Percentiles rank a stretch among this genome's conserved stretches.
Conservation (phyloP, 305 asterid genomes). For the Plantago coronopus region DNA sequence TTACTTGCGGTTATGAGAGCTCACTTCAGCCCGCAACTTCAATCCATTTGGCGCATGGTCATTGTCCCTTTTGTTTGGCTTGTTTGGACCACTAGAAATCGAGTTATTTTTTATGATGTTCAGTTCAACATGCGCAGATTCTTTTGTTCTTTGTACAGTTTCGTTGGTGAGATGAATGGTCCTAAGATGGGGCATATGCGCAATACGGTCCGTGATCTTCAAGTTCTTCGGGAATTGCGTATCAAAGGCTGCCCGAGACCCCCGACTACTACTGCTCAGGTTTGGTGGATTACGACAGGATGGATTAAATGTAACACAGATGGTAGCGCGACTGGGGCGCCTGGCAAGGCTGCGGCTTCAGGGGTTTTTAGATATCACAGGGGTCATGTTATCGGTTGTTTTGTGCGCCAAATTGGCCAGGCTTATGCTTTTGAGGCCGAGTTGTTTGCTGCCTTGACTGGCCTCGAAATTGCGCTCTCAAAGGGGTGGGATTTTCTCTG, state of each 20-base stretch:
- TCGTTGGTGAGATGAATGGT: too few relatives aligned
- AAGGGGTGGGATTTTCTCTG: neutral
- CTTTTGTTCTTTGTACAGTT: too few relatives aligned
- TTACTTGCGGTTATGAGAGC: too few relatives aligned
- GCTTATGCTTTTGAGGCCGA: neutral
- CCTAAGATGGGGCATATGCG: too few relatives aligned
- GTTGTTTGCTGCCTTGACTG: neutral
- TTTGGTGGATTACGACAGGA: accelerated
- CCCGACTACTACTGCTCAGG: neutral
- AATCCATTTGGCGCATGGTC: neutral
- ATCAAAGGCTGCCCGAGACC: neutral
- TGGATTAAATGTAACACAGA: neutral
- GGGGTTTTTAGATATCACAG: neutral
- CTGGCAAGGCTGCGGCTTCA: neutral
- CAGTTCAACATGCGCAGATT: too few relatives aligned
- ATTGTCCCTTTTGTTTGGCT: neutral
- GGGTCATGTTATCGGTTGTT: neutral
- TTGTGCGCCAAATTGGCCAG: neutral
- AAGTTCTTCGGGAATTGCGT: neutral
- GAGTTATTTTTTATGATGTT: too few relatives aligned
- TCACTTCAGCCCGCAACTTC: neutral
- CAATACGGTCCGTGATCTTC: too few relatives aligned
- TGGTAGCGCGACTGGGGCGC: neutral
- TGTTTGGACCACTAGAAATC: too few relatives aligned
- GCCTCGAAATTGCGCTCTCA: neutral